Evolutionary conservation across 208 protist genomes (phyloP).

Genomic region (Leishmania martiniquensis): DNA sequence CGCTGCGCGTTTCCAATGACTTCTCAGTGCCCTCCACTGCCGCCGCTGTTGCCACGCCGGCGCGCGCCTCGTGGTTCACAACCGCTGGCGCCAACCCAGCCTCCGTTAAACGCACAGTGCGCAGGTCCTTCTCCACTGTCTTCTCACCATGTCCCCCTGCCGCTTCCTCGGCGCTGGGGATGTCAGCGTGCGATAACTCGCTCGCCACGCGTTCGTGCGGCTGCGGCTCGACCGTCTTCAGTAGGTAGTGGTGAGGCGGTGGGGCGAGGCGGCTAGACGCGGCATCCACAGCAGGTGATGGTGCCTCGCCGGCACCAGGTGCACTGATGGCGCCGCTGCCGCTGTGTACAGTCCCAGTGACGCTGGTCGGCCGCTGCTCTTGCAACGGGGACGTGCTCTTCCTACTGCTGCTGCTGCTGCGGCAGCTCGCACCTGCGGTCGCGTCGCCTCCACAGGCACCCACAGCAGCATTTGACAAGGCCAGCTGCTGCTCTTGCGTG

Average conservation of each 20-base stretch:
- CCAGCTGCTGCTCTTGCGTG: background rate
- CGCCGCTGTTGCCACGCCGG: background rate
- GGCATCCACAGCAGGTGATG: background rate
- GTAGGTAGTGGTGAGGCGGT: slow-evolving; percentile 29
- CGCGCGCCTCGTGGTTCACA: background rate
- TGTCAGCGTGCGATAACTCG: background rate
- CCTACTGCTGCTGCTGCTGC: background rate
- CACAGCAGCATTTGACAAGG: background rate
- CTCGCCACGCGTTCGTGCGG: slow-evolving; percentile 12
- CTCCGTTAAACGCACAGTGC: background rate
- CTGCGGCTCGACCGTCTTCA: slow-evolving; percentile 32
- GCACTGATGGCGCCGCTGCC: background rate
- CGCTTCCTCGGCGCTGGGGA: background rate
- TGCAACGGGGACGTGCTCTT: background rate
- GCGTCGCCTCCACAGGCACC: background rate
- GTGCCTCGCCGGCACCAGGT: background rate
- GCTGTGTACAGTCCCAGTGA: background rate
- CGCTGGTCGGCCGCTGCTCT: background rate
- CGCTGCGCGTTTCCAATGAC: background rate
- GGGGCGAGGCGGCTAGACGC: slow-evolving; percentile 16
- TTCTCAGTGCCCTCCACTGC: background rate
- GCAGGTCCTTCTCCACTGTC: background rate
- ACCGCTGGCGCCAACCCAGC: background rate
- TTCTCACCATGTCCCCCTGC: background rate
- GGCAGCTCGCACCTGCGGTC: background rate